phyloP scores from a whole-genome alignment of 2,329 filamentous ascomycete species.

The Sporothrix dimorphospora region DNA sequence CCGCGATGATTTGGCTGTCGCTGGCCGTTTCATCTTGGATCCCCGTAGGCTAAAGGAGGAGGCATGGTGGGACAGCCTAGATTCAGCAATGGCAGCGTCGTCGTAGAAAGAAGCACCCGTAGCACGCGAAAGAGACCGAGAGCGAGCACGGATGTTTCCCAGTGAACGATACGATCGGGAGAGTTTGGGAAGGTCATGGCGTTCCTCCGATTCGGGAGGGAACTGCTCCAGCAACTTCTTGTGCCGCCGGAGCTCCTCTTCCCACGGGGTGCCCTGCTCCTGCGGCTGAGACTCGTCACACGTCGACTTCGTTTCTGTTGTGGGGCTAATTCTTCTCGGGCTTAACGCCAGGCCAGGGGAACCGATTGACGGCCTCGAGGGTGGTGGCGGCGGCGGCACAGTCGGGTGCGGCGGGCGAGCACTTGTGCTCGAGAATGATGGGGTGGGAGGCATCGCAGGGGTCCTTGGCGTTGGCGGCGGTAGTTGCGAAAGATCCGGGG shows the following conservation, averaged over 20 bases:
- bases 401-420: conserved; percentile 9
- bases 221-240: conserved; percentile 31
- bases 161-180: conserved; percentile 31
- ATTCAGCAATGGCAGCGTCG: not conserved
- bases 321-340: not conserved
- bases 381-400: conserved; percentile 24
- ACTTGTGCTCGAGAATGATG: not conserved
- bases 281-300: not conserved
- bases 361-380: not conserved
- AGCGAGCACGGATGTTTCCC: conserved; percentile 31
- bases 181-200: conserved; percentile 12
- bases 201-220: conserved; percentile 11
- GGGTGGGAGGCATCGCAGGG: not conserved
- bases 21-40: conserved; percentile 15
- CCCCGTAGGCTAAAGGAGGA: conserved; percentile 15
- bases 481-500: conserved; percentile 23
- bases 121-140: conserved; percentile 27
- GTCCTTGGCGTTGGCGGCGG: conserved; percentile 1
- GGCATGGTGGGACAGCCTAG: not conserved
- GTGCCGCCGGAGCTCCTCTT: conserved; percentile 29
- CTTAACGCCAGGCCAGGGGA: not conserved
- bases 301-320: not conserved
- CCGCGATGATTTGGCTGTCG: conserved; percentile 25
- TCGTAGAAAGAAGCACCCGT: conserved; percentile 7
- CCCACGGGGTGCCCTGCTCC: conserved; percentile 20